Evolutionary conservation across 2,329 filamentous ascomycete genomes (phyloP).

Genomic region (Albifimbria verrucaria): DNA sequence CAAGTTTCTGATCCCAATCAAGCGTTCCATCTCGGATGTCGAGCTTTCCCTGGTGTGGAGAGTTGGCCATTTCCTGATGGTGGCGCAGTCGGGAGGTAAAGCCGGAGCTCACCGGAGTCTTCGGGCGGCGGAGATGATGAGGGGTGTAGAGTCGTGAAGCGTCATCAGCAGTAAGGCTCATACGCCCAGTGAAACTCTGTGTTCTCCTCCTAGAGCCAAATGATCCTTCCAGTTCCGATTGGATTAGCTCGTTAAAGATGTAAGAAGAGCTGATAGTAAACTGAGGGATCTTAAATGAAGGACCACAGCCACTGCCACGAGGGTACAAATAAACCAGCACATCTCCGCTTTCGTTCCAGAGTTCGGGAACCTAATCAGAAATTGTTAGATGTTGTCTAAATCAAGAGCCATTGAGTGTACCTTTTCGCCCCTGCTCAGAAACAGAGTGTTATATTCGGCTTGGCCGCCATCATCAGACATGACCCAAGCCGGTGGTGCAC

Average conservation of each 20-base stretch:
- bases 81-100: slow-evolving; percentile 51
- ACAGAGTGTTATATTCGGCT: slow-evolving; percentile 53
- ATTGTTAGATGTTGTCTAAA: slow-evolving; percentile 12
- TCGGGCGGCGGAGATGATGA: slow-evolving; percentile 34
- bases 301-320: slow-evolving; percentile 43
- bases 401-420: slow-evolving; percentile 29
- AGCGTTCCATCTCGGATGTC: slow-evolving; percentile 43
- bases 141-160: slow-evolving; percentile 38
- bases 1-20: slow-evolving; percentile 60
- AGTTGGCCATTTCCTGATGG: slow-evolving; percentile 32
- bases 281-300: slow-evolving; percentile 59
- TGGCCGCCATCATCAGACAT: slow-evolving; percentile 44
- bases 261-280: slow-evolving; percentile 52
- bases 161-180: slow-evolving; percentile 48
- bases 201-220: slow-evolving; percentile 28
- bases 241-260: slow-evolving; percentile 51
- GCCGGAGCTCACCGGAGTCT: slow-evolving; percentile 38
- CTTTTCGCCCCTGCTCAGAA: slow-evolving; percentile 53
- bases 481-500: slow-evolving; percentile 45
- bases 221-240: slow-evolving; percentile 37
- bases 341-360: slow-evolving; percentile 61
- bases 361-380: slow-evolving; percentile 53
- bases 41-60: slow-evolving; percentile 23
- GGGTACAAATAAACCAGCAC: slow-evolving; percentile 57
- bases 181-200: slow-evolving; percentile 45